Evolutionary conservation across 495 filamentous ascomycete genomes (phyloP).

Genomic region (Collariella sp.): DNA sequence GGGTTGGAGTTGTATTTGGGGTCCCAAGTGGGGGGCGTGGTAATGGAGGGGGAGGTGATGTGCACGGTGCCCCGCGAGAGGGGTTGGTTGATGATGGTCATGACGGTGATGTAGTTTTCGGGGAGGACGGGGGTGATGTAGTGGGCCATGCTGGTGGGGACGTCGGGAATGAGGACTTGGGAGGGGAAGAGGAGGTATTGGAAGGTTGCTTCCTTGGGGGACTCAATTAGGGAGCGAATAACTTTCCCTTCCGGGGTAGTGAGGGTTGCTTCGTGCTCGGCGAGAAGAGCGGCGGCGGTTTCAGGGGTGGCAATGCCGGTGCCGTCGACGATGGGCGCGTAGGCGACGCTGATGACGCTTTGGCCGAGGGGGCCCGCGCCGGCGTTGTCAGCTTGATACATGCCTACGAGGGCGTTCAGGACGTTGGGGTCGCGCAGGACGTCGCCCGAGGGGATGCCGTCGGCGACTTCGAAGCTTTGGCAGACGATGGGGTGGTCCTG

Average conservation of each 20-base stretch:
- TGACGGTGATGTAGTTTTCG: slow-evolving; percentile 37
- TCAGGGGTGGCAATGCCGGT: slow-evolving; percentile 24
- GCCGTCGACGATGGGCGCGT: slow-evolving; percentile 35
- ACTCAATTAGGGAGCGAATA: slow-evolving; percentile 27
- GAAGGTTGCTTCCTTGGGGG: slow-evolving; percentile 22
- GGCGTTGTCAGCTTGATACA: slow-evolving; percentile 26
- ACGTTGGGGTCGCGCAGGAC: slow-evolving; percentile 34
- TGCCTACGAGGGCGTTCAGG: slow-evolving; percentile 27
- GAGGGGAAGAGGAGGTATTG: slow-evolving; percentile 36
- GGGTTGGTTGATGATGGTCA: slow-evolving; percentile 38
- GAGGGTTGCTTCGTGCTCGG: slow-evolving; percentile 14
- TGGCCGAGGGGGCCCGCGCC: slow-evolving; percentile 31
- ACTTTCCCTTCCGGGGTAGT: background rate
- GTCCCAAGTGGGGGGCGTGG: slow-evolving; percentile 38
- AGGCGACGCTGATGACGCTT: slow-evolving; percentile 34
- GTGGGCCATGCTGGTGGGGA: slow-evolving; percentile 28
- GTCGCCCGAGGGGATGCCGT: slow-evolving; percentile 35
- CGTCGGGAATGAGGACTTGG: slow-evolving; percentile 27
- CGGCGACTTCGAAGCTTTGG: slow-evolving; percentile 35
- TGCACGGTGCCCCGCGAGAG: slow-evolving; percentile 53
- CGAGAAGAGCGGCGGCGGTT: slow-evolving; percentile 23
- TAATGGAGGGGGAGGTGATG: slow-evolving; percentile 34
- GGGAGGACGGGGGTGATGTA: slow-evolving; percentile 23
- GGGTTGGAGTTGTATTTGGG: slow-evolving; percentile 48
- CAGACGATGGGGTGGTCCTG: slow-evolving; percentile 41